A percentile compares a stretch with the other conserved stretches of the same genome.
Conservation (phyloP, 108 stramenopile genomes). For the Nannochloropsis granulata region DNA sequence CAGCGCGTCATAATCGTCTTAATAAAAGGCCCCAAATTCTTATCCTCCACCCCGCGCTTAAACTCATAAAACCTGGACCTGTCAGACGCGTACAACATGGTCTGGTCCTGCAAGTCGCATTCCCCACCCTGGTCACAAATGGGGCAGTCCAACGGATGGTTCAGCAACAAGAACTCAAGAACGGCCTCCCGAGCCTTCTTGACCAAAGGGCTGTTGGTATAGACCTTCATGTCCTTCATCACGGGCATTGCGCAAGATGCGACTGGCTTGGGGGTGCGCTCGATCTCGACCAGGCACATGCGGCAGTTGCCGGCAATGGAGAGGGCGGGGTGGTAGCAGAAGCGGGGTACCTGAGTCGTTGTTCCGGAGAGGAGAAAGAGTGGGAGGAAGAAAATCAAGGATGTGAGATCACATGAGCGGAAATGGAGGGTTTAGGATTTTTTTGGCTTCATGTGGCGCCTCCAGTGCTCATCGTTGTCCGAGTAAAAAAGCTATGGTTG, state of each 20-base stretch:
- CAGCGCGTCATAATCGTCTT: conserved; percentile 37
- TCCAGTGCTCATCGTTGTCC: too few relatives aligned
- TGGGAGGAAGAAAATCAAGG: too few relatives aligned
- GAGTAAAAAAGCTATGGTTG: too few relatives aligned
- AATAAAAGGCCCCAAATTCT: conserved; percentile 30
- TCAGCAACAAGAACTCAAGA: conserved; percentile 29
- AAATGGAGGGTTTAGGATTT: too few relatives aligned
- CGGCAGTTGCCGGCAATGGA: conserved; percentile 37
- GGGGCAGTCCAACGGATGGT: conserved; percentile 38
- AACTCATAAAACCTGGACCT: neutral
- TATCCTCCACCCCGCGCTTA: conserved; percentile 17
- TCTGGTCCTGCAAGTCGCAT: conserved; percentile 39
- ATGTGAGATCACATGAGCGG: too few relatives aligned
- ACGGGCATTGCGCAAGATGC: conserved; percentile 33
- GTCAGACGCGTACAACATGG: conserved; percentile 16
- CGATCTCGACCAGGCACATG: conserved; percentile 33
- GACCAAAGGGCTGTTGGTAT: conserved; percentile 25
- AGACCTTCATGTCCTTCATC: conserved; percentile 24
- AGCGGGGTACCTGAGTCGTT: neutral
- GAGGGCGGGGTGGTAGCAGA: conserved; percentile 22
- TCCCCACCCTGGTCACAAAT: conserved; percentile 42
- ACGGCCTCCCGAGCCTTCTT: conserved; percentile 37
- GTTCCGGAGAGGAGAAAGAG: too few relatives aligned
- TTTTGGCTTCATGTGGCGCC: too few relatives aligned
- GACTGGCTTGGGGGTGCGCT: conserved; percentile 28